Base-by-base conservation (phyloP, 2,329 filamentous ascomycete species). In the Tympanopsis confertula region DNA sequence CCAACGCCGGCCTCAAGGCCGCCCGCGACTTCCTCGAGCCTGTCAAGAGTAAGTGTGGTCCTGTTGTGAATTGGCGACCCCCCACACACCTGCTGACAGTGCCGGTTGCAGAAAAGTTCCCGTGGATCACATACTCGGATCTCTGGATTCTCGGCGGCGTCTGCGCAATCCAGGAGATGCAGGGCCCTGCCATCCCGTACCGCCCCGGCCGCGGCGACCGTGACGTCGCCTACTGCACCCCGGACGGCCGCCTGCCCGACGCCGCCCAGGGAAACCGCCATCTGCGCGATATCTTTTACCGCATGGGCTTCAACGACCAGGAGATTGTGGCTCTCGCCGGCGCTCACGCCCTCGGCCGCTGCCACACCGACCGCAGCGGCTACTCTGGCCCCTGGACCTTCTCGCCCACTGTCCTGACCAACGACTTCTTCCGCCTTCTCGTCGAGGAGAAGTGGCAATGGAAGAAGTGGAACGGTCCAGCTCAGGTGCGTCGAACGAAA, bases 291-390 rank as follows among this genome's bases (percentile, higher is more conserved):
- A 89, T 96, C 68, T 98, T 96, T 65, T 76, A 79, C 61, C 86
- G 89, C 57, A 96, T 96, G 89, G 89, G 89, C 48, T 96, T 95
- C 73, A 82, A 91, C 61, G 89, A 98, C 65, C 84, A 84, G 54
- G 88, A 95, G 64, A 96, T 96, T 56, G 89, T 95, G 35, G 91
- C 89, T 20, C 74, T 96, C 38, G 71, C 72, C 18, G 87, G 87
- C 48, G 87, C 83, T 36, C 87, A 94, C 66, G 83, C 86, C 38
- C 74, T 94, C 26, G 88, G 88, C 44, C 85, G 88, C 47, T 93
- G 84, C 47, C 22, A 26, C 22, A 28, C 32, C 24, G 49, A 52
- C 63, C 86, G 89, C 56, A 86, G 79, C 45, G 89, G 89, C 45
- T 96, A 77, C 61, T 74, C 82, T 2, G 91, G 91, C 1, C 86